Evolutionary conservation across 2,329 filamentous ascomycete genomes (phyloP), one percentile per base, ranked within the genome.

Genomic region (Rasamsonia emersonii): DNA sequence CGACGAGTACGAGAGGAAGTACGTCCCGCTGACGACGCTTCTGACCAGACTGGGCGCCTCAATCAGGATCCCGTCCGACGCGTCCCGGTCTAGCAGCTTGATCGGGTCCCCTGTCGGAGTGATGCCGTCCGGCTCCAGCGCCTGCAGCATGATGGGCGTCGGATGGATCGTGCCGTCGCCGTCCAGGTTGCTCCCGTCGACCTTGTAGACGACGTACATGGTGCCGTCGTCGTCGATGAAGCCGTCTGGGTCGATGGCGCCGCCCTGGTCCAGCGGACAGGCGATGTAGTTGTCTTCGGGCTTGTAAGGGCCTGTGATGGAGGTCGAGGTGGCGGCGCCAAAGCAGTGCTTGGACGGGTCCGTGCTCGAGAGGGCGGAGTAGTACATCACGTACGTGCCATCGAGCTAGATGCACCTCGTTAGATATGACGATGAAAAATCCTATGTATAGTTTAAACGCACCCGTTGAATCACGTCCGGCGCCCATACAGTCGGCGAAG

Each of bases 151-250:
- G 38, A 79, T 65, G 0, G 75, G 73, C 23, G 75, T 79, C 9
- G 58, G 35, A 8, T 52, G 49, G 10, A 61, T 52, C n/a, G 49
- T 59, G 5, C 61, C 61, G 20, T 59, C 57, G n/a, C 46, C 44
- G 17, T 58, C 51, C 17, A 68, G 52, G 30, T 59, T 58, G 50
- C 77, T 78, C 11, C 75, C 75, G 45, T 79, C 75, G 18, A 78
- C 56, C 51, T 79, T 79, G 54, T 77, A 79, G 11, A 71, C 56
- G 5, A 79, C 60, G 44, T 75, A 79, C n/a, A 64, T 62, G 20
- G 50, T 61, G 10, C 67, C 68, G 33, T 64, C 60, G 16, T 5
- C 24, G 37, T 79, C 73, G 4, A 56, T 45, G 47, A 74, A 77
- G 4, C 70, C 71, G 1, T 70, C 59, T 1, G 74, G 61, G 47